Conservation (phyloP, 352 stramenopile genomes). For the Phytophthora pseudosyringae region DNA sequence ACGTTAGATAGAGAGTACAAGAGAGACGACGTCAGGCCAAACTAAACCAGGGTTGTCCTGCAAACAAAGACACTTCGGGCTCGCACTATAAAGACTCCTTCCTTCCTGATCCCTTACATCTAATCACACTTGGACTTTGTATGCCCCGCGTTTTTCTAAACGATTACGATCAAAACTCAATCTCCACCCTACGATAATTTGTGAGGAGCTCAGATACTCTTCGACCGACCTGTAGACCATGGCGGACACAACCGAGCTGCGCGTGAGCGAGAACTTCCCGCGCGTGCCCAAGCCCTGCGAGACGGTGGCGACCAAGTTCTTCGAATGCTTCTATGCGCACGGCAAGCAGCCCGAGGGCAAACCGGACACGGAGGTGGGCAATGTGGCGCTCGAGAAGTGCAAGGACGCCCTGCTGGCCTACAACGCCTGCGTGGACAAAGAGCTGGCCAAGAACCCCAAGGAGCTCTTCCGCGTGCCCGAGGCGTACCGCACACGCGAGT, state of each 20-base stretch:
- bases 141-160: slow-evolving; percentile 39
- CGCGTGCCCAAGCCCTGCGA: slow-evolving; percentile 76
- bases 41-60: slow-evolving; percentile 9
- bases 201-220: background rate
- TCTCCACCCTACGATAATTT: slow-evolving; percentile 31
- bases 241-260: slow-evolving; percentile 50
- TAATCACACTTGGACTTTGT: slow-evolving; percentile 54
- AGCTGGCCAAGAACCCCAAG: slow-evolving; percentile 60
- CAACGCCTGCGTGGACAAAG: slow-evolving; percentile 76
- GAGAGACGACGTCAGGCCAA: slow-evolving; percentile 19
- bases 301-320: slow-evolving; percentile 73
- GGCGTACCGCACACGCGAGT: slow-evolving; percentile 75
- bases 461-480: slow-evolving; percentile 85
- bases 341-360: slow-evolving; percentile 71
- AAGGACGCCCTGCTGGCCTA: slow-evolving; percentile 64
- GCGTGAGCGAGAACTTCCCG: slow-evolving; percentile 80
- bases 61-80: slow-evolving; percentile 19
- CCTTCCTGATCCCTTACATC: background rate
- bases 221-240: slow-evolving; percentile 6
- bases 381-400: slow-evolving; percentile 68
- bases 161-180: slow-evolving; percentile 33
- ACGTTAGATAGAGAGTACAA: slow-evolving; percentile 34
- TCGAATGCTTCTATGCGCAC: slow-evolving; percentile 83
- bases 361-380: slow-evolving; percentile 67
- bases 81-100: background rate